Evolutionary conservation across 345 rosid genomes (phyloP).

Genomic region (Punica granatum): DNA sequence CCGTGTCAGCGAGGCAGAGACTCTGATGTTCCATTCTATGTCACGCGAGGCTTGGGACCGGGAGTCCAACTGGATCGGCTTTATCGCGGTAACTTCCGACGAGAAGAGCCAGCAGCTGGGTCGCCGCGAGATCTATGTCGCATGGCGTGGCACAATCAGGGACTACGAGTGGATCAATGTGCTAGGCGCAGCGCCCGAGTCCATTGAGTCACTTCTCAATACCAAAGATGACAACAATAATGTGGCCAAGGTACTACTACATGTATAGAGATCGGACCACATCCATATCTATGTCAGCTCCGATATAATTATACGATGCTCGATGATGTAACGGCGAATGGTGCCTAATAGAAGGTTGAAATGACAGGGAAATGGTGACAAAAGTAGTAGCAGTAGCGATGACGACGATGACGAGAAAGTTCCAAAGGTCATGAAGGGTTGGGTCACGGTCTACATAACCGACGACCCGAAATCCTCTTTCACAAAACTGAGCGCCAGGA

Average conservation of each 20-base stretch:
- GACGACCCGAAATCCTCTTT: conserved; percentile 53
- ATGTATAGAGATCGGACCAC: no score
- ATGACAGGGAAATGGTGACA: neutral
- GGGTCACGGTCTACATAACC: conserved; percentile 69
- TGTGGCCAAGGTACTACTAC: neutral
- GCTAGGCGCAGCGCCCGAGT: conserved; percentile 46
- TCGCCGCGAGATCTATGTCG: conserved; percentile 71
- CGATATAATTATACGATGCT: no score
- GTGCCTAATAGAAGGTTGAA: neutral
- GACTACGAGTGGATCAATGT: conserved; percentile 75
- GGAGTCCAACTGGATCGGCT: conserved; percentile 97
- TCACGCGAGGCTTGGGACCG: conserved; percentile 87
- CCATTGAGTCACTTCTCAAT: conserved; percentile 38
- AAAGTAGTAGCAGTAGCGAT: conserved; percentile 20
- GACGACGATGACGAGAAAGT: conserved; percentile 34
- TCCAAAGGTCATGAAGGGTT: conserved; percentile 72
- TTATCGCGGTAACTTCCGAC: conserved; percentile 65
- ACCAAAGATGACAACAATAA: conserved; percentile 1
- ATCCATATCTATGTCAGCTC: no score
- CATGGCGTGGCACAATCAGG: conserved; percentile 71
- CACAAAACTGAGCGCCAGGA: conserved; percentile 48
- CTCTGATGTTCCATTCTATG: conserved; percentile 55
- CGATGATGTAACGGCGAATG: no score
- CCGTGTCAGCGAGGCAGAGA: conserved; percentile 43
- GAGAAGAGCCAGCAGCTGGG: conserved; percentile 36